Conservation (phyloP, 805 yeast species). For the Zygotorulaspora chibaensis region DNA sequence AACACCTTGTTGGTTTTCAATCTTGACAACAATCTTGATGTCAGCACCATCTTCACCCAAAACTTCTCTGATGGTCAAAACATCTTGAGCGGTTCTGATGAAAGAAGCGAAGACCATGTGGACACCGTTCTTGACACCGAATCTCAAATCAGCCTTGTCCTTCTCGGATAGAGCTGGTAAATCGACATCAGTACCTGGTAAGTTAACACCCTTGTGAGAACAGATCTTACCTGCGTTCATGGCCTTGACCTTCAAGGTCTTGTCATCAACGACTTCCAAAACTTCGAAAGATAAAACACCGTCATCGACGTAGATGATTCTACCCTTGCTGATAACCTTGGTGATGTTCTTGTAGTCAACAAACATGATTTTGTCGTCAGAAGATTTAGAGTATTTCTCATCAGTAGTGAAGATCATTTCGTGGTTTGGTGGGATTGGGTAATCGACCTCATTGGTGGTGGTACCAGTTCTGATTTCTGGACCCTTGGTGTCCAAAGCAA, state of each 20-base stretch:
- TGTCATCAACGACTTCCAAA: conserved; percentile 69
- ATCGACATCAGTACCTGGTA: conserved; percentile 98
- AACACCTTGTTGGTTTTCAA: conserved; percentile 99
- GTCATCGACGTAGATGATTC: conserved; percentile 91
- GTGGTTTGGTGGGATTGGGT: conserved; percentile 77
- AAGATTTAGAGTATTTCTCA: conserved; percentile 63
- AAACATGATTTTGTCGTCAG: conserved; percentile 79
- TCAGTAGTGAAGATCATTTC: conserved; percentile 93
- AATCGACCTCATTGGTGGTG: conserved; percentile 75
- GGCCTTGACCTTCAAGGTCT: conserved; percentile 81
- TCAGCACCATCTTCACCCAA: conserved; percentile 96
- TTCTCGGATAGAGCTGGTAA: conserved; percentile 96
- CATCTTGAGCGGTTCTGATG: conserved; percentile 91
- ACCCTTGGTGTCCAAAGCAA: conserved; percentile 98
- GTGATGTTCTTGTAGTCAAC: conserved; percentile 95
- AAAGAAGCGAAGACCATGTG: conserved; percentile 99
- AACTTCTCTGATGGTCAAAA: conserved; percentile 84
- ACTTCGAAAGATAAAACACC: conserved; percentile 97
- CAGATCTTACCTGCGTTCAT: conserved; percentile 93
- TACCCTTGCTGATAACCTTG: conserved; percentile 84
- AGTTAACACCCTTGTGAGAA: conserved; percentile 98
- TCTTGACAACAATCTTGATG: conserved; percentile 94
- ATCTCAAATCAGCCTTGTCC: conserved; percentile 85
- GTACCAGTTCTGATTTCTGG: conserved; percentile 99
- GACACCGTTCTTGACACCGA: conserved; percentile 96